These are phyloP conservation scores for Cryptococcus sp. DNA, from an alignment of 1,284 basidiomycete species.

Conservation along the genomic window DNA sequence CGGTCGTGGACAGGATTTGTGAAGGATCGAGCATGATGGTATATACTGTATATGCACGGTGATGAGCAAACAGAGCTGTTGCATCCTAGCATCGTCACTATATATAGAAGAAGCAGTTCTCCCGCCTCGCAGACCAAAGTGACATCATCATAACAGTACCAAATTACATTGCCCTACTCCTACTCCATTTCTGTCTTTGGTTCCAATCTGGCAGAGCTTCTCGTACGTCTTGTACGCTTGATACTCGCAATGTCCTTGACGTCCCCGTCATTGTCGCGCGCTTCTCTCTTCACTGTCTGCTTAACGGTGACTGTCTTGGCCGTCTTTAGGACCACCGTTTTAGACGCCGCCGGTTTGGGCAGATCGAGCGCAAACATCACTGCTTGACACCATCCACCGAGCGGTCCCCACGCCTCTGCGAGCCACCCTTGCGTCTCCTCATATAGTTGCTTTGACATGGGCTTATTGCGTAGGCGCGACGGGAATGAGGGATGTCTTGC, in stretches of 20 bases:
- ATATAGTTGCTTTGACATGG: slow-evolving; percentile 76
- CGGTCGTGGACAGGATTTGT: slow-evolving; percentile 25
- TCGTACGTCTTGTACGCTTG: too few relatives aligned
- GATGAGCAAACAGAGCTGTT: not conserved
- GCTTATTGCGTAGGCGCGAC: slow-evolving; percentile 50
- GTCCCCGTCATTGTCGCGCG: too few relatives aligned
- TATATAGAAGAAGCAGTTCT: too few relatives aligned
- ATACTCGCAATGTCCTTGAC: too few relatives aligned
- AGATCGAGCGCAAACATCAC: slow-evolving; percentile 59
- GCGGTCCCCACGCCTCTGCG: slow-evolving; percentile 70
- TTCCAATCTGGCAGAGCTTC: too few relatives aligned
- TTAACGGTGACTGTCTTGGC: not conserved
- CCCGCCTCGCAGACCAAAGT: not conserved
- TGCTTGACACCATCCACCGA: slow-evolving; percentile 91
- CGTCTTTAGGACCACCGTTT: not conserved
- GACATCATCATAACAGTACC: slow-evolving; percentile 5
- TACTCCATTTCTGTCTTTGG: not conserved
- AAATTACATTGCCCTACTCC: too few relatives aligned
- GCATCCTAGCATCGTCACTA: too few relatives aligned
- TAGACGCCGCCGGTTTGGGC: not conserved
- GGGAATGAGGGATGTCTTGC: slow-evolving; percentile 76
- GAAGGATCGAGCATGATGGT: slow-evolving; percentile 8
- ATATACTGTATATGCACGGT: not conserved
- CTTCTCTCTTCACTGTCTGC: slow-evolving; percentile 2
- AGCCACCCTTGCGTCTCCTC: slow-evolving; percentile 72